Evolutionary conservation across 1,284 basidiomycete species (phyloP).

Genomic region (Austroboletus niveus): DNA sequence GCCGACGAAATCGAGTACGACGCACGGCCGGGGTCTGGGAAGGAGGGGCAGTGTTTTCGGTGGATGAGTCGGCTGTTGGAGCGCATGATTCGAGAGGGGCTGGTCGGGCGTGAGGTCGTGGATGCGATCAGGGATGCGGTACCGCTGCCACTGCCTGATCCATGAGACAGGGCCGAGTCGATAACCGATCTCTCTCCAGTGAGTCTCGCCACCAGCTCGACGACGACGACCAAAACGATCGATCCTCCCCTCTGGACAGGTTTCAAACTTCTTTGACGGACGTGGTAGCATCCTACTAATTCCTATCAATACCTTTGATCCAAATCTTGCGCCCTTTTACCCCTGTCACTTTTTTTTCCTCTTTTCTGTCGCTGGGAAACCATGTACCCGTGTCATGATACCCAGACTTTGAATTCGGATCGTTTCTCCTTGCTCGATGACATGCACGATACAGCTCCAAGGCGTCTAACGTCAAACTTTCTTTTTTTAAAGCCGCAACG

Average conservation of each 20-base stretch:
- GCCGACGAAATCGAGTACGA: slow-evolving; percentile 28
- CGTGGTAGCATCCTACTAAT: background rate
- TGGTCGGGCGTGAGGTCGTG: slow-evolving; percentile 14
- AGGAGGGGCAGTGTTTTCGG: slow-evolving; percentile 8
- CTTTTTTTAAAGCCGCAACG: too few species aligned
- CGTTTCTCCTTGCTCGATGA: too few species aligned
- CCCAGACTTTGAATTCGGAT: too few species aligned
- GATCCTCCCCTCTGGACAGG: background rate
- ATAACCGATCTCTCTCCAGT: background rate
- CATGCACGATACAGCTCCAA: too few species aligned
- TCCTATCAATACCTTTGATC: background rate
- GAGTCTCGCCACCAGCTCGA: slow-evolving; percentile 4
- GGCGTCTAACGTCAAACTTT: too few species aligned
- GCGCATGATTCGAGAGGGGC: slow-evolving; percentile 10
- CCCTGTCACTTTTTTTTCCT: background rate
- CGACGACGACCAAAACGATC: background rate
- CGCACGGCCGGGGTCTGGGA: background rate
- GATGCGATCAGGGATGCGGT: slow-evolving; percentile 14
- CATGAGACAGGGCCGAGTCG: background rate
- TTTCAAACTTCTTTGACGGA: background rate
- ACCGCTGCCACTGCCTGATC: slow-evolving; percentile 8
- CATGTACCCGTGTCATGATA: too few species aligned
- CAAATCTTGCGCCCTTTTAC: too few species aligned
- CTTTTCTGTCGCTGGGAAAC: background rate
- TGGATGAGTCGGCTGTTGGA: slow-evolving; percentile 24